Base-by-base conservation (phyloP, 2,329 filamentous ascomycete genomes). In the Aspergillus persii region DNA sequence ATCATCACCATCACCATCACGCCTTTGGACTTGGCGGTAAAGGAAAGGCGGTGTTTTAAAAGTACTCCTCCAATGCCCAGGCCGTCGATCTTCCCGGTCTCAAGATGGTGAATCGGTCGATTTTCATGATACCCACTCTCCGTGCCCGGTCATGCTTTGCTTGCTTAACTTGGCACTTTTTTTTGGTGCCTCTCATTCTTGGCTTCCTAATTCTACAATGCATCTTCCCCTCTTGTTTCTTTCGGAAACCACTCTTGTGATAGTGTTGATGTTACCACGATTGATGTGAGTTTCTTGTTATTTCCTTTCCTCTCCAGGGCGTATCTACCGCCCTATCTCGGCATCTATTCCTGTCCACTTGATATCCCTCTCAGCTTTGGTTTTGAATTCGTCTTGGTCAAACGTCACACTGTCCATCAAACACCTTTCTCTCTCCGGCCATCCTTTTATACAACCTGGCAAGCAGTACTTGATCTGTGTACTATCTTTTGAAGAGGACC, bases 211-310 rank as follows among this genome's bases (percentile, higher is more conserved):
- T 54, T 61, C 58, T 61, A 62, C 57, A 50, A 67, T 63, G 60
- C 64, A 63, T 58, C 60, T 60, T 49, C 54, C 29, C 54, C 47
- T 57, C 55, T 33, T 61, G 48, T 58, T 56, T 52, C 58, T 57
- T 50, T 48, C 49, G 27, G 50, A 59, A 64, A 57, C 53, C 57
- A 51, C 50, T 60, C 58, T 50, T 61, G 49, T 49, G 61, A 69
- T 67, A 66, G 62, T 62, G 62, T 59, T 69, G 67, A 71, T 70
- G 66, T 68, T 72, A 56, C 61, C 64, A 74, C 60, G 70, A 73
- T 66, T 71, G 69, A 73, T 66, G 68, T 68, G 64, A 67, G 63
- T 68, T 61, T 65, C 54, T 60, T 53, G 15, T 63, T 60, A 61
- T 61, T 60, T 64, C 62, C 54, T 56, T 57, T 56, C 52, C 36